Conservation (phyloP, 1,284 basidiomycete genomes). For the Trametes polyzona region DNA sequence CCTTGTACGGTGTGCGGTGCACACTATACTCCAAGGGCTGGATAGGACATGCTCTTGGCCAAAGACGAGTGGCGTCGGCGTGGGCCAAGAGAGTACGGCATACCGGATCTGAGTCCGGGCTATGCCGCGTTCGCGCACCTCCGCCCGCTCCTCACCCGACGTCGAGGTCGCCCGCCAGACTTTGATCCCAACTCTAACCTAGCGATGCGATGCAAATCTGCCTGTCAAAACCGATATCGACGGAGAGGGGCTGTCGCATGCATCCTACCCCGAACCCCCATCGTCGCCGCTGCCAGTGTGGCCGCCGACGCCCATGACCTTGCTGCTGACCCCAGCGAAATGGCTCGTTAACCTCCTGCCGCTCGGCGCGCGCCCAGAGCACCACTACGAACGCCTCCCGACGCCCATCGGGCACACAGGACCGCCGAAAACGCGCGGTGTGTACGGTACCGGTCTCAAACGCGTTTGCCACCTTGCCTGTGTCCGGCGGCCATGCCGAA, state of each 20-base stretch:
- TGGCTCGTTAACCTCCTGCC: neutral
- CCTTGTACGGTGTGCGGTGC: too few relatives aligned
- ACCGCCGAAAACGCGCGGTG: neutral
- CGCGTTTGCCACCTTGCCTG: neutral
- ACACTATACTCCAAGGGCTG: neutral
- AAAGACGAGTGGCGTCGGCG: too few relatives aligned
- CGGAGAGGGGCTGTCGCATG: too few relatives aligned
- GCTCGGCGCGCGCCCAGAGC: neutral
- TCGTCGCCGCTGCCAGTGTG: neutral
- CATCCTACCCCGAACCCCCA: neutral
- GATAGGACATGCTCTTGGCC: too few relatives aligned
- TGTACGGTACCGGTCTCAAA: neutral
- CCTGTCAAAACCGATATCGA: too few relatives aligned
- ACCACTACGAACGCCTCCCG: constrained; percentile 15
- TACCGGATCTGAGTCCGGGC: too few relatives aligned
- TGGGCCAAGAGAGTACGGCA: too few relatives aligned
- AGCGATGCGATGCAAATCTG: neutral
- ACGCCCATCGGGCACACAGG: neutral
- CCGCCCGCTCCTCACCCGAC: too few relatives aligned
- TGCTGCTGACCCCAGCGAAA: neutral
- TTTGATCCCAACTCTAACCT: neutral
- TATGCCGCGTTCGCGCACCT: too few relatives aligned
- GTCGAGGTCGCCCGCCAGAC: too few relatives aligned
- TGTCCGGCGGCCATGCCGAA: constrained; percentile 6
- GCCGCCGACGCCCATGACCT: neutral